Base-by-base conservation (phyloP, 2,329 filamentous ascomycete species). In the Penicillium thymicola region DNA sequence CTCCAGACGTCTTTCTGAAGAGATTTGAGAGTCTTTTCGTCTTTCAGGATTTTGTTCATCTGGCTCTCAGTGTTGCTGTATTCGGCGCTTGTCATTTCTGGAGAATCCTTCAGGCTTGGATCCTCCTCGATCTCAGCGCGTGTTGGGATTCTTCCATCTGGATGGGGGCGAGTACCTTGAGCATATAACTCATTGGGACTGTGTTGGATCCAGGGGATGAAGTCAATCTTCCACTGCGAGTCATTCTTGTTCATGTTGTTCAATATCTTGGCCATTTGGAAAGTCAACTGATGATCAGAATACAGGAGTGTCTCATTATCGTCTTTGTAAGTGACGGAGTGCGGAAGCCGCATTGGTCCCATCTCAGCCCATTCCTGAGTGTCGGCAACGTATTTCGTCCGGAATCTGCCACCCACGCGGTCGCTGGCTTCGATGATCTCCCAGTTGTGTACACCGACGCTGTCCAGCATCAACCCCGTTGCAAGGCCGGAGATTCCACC, bases 371-470 rank as follows among this genome's bases (percentile, higher is more conserved):
- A 68, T 56, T 70, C 61, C 8, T 62, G 49, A 6, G 62, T 65
- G 7, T 51, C 57, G 23, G 70, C 75, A 16, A 79, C 62, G 53
- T 76, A 78, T 3, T 67, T 65, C 2, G 77, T 78, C n/a, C 71
- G 70, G n/a, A 79, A 71, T 2, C 77, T 71, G 1, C 77, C 77
- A 2, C 77, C 77, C 1, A 78, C 58, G 3, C 75, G 69, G 4
- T 73, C 66, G 6, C 70, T 72, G 0, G 76, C 75, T 65, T 79
- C 77, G 3, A 79, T 63, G 0, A 79, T 75, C 51, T 76, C 72
- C 75, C 76, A 75, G 50, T 78, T 77, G 14, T 73, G 71, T 14
- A 79, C 58, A 1, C 77, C 76, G 5, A 77, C 72, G 18, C 70
- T 73, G 50, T 78, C 72, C 4, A 79, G 73, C 56, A 78, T 71